Conservation (phyloP, 2,329 filamentous ascomycete genomes). For the Clarireedia homoeocarpa region DNA sequence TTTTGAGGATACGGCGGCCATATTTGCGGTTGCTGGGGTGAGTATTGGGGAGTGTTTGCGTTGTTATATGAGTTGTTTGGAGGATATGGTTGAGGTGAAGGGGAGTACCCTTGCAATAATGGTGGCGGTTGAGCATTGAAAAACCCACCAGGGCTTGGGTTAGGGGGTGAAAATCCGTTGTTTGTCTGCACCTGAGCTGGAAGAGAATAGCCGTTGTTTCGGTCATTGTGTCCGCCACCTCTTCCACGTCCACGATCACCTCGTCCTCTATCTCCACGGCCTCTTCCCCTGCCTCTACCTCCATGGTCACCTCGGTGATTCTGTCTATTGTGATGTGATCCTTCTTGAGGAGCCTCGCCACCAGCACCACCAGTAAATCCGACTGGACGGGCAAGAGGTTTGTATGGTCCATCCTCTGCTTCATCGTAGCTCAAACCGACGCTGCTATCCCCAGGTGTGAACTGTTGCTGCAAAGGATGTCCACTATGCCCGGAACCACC, state of each 20-base stretch:
- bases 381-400: slow-evolving; percentile 59
- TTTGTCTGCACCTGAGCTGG: slow-evolving; percentile 15
- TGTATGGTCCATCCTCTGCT: slow-evolving; percentile 61
- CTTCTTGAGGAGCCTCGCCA: slow-evolving; percentile 32
- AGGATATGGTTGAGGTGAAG: slow-evolving; percentile 4
- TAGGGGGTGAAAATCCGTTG: slow-evolving; percentile 6
- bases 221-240: slow-evolving; percentile 21
- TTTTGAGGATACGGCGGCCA: slow-evolving; percentile 22
- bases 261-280: slow-evolving; percentile 17
- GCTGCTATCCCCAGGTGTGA: slow-evolving; percentile 30
- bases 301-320: slow-evolving; percentile 16
- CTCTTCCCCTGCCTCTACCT: slow-evolving; percentile 20
- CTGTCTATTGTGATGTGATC: slow-evolving; percentile 17
- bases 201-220: slow-evolving; percentile 16
- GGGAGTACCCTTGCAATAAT: background rate
- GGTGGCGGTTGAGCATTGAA: slow-evolving; percentile 12
- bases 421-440: slow-evolving; percentile 59
- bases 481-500: slow-evolving; percentile 30
- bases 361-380: slow-evolving; percentile 42
- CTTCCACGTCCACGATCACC: slow-evolving; percentile 22
- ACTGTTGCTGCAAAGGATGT: slow-evolving; percentile 28
- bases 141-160: slow-evolving; percentile 5
- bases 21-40: slow-evolving; percentile 19
- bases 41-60: background rate
- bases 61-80: slow-evolving; percentile 10